Evolutionary conservation across 345 rosid species (phyloP).

Genomic region (Microcos paniculata): DNA sequence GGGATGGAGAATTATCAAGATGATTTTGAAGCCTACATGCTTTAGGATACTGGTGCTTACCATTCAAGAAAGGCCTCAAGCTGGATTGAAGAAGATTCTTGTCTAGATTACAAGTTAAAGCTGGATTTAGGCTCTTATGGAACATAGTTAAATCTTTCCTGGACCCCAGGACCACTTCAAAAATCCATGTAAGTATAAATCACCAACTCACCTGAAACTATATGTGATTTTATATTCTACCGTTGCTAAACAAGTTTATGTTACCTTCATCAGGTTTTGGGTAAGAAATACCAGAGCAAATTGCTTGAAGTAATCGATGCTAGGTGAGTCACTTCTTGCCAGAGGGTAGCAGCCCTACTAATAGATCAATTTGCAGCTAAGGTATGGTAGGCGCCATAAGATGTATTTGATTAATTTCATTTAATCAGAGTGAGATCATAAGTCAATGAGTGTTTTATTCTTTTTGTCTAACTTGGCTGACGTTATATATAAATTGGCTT

Average conservation of each 20-base stretch:
- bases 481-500: not conserved
- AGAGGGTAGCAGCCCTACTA: too few species aligned
- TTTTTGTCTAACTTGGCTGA: not conserved
- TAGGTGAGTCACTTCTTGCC: too few species aligned
- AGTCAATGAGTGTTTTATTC: not conserved
- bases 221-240: not conserved
- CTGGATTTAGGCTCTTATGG: conserved; percentile 94
- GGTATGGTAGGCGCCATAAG: too few species aligned
- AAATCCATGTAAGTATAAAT: conserved; percentile 63
- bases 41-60: too few species aligned
- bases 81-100: too few species aligned
- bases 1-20: too few species aligned
- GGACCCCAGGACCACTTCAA: conserved; percentile 85
- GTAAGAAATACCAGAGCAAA: conserved; percentile 87
- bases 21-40: too few species aligned
- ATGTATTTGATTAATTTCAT: not conserved
- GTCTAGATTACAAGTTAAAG: too few species aligned
- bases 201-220: not conserved
- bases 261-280: conserved; percentile 62
- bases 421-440: not conserved
- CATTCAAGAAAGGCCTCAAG: too few species aligned
- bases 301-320: conserved; percentile 86
- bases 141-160: conserved; percentile 71
- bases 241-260: conserved; percentile 20
- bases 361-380: too few species aligned